Base-by-base conservation (phyloP, 1,284 basidiomycete genomes). In the Boletus austroedulis region DNA sequence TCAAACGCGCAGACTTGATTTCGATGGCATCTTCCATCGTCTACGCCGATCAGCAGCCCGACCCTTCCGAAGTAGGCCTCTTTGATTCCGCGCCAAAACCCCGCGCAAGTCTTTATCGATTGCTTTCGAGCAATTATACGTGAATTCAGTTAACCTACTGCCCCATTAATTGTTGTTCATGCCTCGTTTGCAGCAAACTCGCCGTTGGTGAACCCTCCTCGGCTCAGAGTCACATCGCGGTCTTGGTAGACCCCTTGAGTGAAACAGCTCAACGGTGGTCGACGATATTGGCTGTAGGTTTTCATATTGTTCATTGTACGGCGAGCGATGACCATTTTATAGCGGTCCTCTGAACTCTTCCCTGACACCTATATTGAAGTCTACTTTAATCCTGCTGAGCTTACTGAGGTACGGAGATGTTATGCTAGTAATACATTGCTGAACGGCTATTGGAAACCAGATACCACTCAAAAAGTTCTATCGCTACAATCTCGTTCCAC, bases 391-490 rank as follows among this genome's bases (percentile, higher is more conserved):
- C 94, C 94, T 2, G 74, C 79, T 1, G 75, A 75, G 26, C 80
- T 83, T 53, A 67, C 77, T 9, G 92, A 97, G 75, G 90, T 92
- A 62, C 28, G 79, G 24, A 31, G 21, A 15, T 28, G 7, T 52
- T 21, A 19, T 43, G 28, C 23, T 50, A 4, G 1, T 1, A 10
- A 9, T 12, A 51, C 23, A 50, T 44, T 31, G 51, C 34, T 62
- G 31, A 60, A 45, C 3, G 24, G 11, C n/a, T 8, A 8, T 17
- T 36, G 53, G 24, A 12, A 45, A 24, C 4, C 58, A 94, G 92
- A 77, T 98, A 46, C 94, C 95, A 1, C 76, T 98, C 44, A 97
- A 96, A 74, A 83, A 90, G n/a, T 99, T 98, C 77, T 98, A 97
- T 72, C 88, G 92, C 5, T 93, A 88, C 67, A 87, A 85, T 50